phyloP scores from a whole-genome alignment of 2,329 filamentous ascomycete species.

The Colletotrichum magnum region DNA sequence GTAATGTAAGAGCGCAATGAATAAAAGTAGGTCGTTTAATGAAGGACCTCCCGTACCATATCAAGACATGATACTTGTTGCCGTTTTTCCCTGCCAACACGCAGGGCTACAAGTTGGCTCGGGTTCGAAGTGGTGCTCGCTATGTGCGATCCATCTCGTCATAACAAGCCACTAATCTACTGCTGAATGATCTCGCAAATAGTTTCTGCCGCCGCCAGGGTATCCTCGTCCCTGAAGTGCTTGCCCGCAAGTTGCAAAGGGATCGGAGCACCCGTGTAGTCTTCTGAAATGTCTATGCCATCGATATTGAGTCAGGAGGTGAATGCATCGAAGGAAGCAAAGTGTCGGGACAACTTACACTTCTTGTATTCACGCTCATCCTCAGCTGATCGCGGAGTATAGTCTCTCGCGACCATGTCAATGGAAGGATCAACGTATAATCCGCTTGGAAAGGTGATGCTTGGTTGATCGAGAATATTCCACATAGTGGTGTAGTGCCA shows the following conservation, averaged over 20 bases:
- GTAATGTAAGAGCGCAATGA: too few relatives aligned
- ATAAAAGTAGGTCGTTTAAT: too few relatives aligned
- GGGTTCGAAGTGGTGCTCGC: too few relatives aligned
- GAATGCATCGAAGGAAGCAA: too few relatives aligned
- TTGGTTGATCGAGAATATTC: constrained; percentile 51
- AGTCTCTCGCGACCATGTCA: constrained; percentile 8
- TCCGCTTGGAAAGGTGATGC: constrained; percentile 46
- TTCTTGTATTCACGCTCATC: constrained; percentile 32
- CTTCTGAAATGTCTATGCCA: constrained; percentile 8
- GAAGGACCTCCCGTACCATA: too few relatives aligned
- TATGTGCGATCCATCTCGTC: too few relatives aligned
- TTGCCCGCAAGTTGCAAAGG: constrained; percentile 30
- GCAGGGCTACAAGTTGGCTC: too few relatives aligned
- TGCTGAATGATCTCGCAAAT: constrained; percentile 13
- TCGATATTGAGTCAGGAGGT: too few relatives aligned
- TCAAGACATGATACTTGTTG: too few relatives aligned
- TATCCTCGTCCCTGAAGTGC: constrained; percentile 29
- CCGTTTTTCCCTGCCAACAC: too few relatives aligned
- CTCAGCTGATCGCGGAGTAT: constrained; percentile 13
- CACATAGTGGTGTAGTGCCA: constrained; percentile 50
- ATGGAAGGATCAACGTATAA: constrained; percentile 13
- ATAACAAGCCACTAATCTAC: too few relatives aligned
- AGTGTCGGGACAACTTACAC: constrained; percentile 21
- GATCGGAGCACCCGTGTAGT: constrained; percentile 10
- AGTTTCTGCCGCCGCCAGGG: constrained; percentile 19